phyloP scores from a whole-genome alignment of 2,329 filamentous ascomycete genomes.

The Penicillium sp. region DNA sequence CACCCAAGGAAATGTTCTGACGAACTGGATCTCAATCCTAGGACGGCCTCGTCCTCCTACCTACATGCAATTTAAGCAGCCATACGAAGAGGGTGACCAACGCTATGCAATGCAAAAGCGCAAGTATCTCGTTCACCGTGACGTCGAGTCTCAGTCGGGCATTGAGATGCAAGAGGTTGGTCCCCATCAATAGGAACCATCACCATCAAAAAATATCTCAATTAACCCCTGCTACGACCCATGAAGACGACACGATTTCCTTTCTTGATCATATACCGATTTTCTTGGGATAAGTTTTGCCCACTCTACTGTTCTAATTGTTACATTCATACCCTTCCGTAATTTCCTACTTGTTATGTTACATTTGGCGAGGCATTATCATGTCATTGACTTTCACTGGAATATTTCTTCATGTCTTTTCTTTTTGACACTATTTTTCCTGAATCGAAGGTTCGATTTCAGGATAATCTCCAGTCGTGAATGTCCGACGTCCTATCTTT shows the following conservation, averaged over 20 bases:
- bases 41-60: slow-evolving; percentile 82
- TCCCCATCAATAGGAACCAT: slow-evolving; percentile 24
- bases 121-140: slow-evolving; percentile 48
- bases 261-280: slow-evolving; percentile 8
- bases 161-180: slow-evolving; percentile 73
- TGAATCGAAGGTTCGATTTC: neutral
- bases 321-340: slow-evolving; percentile 14
- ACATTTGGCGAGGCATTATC: slow-evolving; percentile 4
- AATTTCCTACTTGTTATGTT: slow-evolving; percentile 6
- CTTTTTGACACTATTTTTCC: slow-evolving; percentile 4
- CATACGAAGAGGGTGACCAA: slow-evolving; percentile 79
- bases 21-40: slow-evolving; percentile 80
- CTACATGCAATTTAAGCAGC: slow-evolving; percentile 82
- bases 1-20: slow-evolving; percentile 71
- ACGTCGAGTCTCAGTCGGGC: slow-evolving; percentile 54
- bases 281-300: neutral
- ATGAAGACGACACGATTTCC: slow-evolving; percentile 22
- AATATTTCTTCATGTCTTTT: slow-evolving; percentile 15
- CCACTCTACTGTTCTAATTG: slow-evolving; percentile 22
- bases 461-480: neutral
- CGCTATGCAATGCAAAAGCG: slow-evolving; percentile 67
- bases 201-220: slow-evolving; percentile 6
- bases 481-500: neutral
- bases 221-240: slow-evolving; percentile 16
- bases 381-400: slow-evolving; percentile 18